Evolutionary conservation across 2,329 filamentous ascomycete species (phyloP), one percentile per base, ranked within the genome.

Genomic region (Fusarium tricinctum): DNA sequence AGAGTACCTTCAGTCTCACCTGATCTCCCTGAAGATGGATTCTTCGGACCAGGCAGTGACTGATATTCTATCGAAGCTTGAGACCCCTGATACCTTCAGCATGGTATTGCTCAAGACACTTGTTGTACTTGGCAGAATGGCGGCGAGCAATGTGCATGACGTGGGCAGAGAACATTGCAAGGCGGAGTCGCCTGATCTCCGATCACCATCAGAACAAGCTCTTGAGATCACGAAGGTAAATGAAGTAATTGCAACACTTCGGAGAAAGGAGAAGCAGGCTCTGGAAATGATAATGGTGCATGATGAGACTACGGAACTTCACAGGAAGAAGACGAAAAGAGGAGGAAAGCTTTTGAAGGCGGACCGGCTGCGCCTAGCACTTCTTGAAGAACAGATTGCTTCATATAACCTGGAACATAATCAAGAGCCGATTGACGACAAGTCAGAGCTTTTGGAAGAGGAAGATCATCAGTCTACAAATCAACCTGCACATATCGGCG

Each of bases 151-250:
- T 5, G 17, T 10, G 17, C 35, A 17, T 38, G 4, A n/a, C 2
- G 8, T 38, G 8, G 8, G 5, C 2, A 38, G 5, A 6, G 17
- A n/a, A 10, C 17, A 38, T 9, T 2, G 9, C 9, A 8, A 38
- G 35, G 3, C 1, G 8, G 17, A n/a, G 17, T 10, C 17, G 1
- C 3, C n/a, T n/a, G 8, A 10, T n/a, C 5, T 10, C 6, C n/a
- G 19, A n/a, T n/a, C n/a, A 3, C 17, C 19, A 8, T 19, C 35
- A 17, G 8, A 38, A n/a, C 8, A 38, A 12, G 17, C 9, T 8
- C 2, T 2, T 5, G 17, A 38, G 8, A 10, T 38, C 17, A 6
- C 1, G 14, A 33, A 14, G 14, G 14, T 5, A 33, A 33, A 33
- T 15, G 30, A 15, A 7, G 30, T 15, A 14, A 15, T 33, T 10